Conservation (phyloP, 1,284 basidiomycete species). For the Fomitopsis palustris region DNA sequence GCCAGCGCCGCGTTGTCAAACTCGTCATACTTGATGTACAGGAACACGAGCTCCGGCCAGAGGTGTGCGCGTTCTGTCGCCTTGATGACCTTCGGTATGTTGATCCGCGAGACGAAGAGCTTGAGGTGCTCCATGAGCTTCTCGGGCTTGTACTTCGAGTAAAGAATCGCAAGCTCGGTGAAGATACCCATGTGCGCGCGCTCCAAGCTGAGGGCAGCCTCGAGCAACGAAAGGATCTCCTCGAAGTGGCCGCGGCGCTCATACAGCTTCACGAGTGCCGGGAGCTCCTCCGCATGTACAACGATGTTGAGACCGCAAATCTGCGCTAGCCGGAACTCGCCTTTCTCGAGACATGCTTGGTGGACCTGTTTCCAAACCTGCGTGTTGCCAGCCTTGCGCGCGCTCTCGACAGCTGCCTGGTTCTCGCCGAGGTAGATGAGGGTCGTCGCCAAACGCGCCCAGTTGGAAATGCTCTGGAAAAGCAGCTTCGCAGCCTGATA, state of each 20-base stretch:
- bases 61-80: conserved; percentile 95
- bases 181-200: conserved; percentile 95
- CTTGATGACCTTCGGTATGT: conserved; percentile 94
- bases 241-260: conserved; percentile 94
- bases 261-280: conserved; percentile 80
- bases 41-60: conserved; percentile 98
- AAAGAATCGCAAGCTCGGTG: conserved; percentile 91
- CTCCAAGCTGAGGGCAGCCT: conserved; percentile 94
- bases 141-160: conserved; percentile 96
- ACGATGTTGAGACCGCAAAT: conserved; percentile 97
- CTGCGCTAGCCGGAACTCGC: conserved; percentile 96
- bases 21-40: conserved; percentile 98
- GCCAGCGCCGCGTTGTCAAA: conserved; percentile 95
- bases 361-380: conserved; percentile 99
- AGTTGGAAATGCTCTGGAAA: conserved; percentile 97
- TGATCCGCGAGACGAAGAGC: conserved; percentile 96
- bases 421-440: conserved; percentile 99
- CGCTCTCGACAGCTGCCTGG: conserved; percentile 97
- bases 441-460: conserved; percentile 96
- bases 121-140: conserved; percentile 99
- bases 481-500: conserved; percentile 97
- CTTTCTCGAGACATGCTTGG: conserved; percentile 96
- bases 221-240: conserved; percentile 88
- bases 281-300: conserved; percentile 93
- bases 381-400: conserved; percentile 98